Evolutionary conservation across 1,284 basidiomycete species (phyloP), one percentile per base, ranked within the genome.

Genomic region (Fereydounia khargensis): DNA sequence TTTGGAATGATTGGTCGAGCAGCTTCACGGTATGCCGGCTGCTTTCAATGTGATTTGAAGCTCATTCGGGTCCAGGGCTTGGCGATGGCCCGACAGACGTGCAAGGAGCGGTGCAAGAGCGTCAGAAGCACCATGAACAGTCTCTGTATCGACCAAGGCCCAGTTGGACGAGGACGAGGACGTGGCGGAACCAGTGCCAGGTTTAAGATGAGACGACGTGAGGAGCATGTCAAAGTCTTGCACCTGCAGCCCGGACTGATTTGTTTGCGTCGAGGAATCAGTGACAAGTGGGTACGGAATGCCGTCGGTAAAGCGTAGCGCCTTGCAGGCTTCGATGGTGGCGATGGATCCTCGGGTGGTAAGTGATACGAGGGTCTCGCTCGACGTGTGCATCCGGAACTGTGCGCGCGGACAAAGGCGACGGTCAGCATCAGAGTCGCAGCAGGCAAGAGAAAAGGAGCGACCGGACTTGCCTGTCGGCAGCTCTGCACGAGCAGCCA

Each of bases 331-430:
- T 31, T 61, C 57, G 14, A 61, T 31, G 0, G 57, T 55, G 2
- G 50, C 48, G 1, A 55, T 27, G 19, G 52, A 55, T 11, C 32
- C 45, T 4, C 43, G 20, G 0, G 57, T 61, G 4, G 38, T 25
- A 28, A 55, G 11, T 11, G 39, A 35, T 18, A 64, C 34, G 16
- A 44, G 23, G 8, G 34, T 32, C 3, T 25, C 14, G 1, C 4
- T 31, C 4, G 56, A 64, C 4, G 39, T 31, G 41, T 64, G 60
- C 46, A 64, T 59, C 14, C 60, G 25, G 17, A 48, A 59, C 33
- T 64, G 55, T n/a, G n/a, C n/a, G n/a, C n/a, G n/a, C n/a, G n/a
- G n/a, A n/a, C n/a, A n/a, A n/a, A n/a, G n/a, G n/a, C n/a, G n/a
- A n/a, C n/a, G n/a, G n/a, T n/a, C n/a, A 9, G 27, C 27, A 28